These are phyloP conservation scores for Stemphylium beticola DNA, from an alignment of 2,329 filamentous ascomycete species.

Conservation along the genomic window DNA sequence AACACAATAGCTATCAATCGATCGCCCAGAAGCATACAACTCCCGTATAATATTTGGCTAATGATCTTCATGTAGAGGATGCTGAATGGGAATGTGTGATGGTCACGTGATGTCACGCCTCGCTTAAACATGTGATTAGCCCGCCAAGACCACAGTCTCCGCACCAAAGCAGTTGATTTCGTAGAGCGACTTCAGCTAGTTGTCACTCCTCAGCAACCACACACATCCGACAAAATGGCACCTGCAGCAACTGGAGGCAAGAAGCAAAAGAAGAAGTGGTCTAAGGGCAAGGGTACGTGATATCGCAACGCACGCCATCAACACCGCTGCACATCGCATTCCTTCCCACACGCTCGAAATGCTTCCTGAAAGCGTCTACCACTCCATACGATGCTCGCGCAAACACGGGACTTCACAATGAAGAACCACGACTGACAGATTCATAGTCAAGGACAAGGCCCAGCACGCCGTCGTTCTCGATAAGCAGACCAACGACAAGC, in stretches of 20 bases:
- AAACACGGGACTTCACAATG: conserved; percentile 6
- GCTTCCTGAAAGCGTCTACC: background rate
- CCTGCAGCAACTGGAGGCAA: conserved; percentile 70
- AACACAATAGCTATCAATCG: no score
- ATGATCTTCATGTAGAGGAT: background rate
- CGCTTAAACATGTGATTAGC: conserved; percentile 31
- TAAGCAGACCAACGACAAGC: conserved; percentile 96
- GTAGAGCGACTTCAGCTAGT: conserved; percentile 8
- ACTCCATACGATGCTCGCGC: conserved; percentile 6
- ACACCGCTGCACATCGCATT: conserved; percentile 10
- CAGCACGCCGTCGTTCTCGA: conserved; percentile 99
- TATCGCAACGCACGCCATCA: conserved; percentile 26
- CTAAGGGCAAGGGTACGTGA: conserved; percentile 65
- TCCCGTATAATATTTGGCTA: background rate
- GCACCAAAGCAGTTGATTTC: conserved; percentile 20
- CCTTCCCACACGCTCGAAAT: background rate
- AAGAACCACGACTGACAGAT: conserved; percentile 34
- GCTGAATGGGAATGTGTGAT: background rate
- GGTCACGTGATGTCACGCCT: conserved; percentile 13
- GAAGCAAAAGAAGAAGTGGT: conserved; percentile 86
- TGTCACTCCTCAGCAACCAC: conserved; percentile 39
- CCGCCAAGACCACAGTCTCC: conserved; percentile 27
- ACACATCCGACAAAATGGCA: conserved; percentile 55
- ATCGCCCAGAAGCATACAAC: no score
- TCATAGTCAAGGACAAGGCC: conserved; percentile 99